Base-by-base conservation (phyloP, 177 flowering plant genomes). In the Vitis hybrid region DNA sequence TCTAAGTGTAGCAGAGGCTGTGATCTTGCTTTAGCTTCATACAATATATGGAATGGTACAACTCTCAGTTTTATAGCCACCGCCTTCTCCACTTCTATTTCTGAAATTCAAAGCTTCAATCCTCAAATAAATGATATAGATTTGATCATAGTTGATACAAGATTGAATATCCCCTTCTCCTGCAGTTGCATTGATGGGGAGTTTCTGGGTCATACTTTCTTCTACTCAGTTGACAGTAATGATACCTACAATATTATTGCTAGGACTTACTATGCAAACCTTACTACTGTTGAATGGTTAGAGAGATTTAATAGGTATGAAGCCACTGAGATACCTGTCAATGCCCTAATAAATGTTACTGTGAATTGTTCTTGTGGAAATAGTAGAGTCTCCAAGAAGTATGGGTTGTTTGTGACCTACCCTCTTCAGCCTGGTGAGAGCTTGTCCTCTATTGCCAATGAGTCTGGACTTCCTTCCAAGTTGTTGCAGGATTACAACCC, bases 291-390 rank as follows among this genome's bases (percentile, higher is more conserved):
- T 0, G 21, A 4, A 15, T 72, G 61, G 84, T 22, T 89, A 80
- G 66, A 62, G 78, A 67, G 10, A 3, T 74, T 66, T 55, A 93
- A 91, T 59, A 70, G 63, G 21, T 87, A 80, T 51, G 26, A 50
- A 14, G 60, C 76, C 3, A 60, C 0, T 15, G 68, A 26, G 7
- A 82, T 93, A 22, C 94, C 90, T 2, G 85, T 74, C 29, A 65
- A 56, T 1, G 73, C 29, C 16, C 69, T 56, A 10, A 1, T 93
- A 19, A 88, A 81, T 62, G 94, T 93, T 66, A 74, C 81, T 10
- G 92, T 93, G 65, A 91, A 83, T 67, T 93, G 98, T 48, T 89
- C 88, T 8, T 93, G 98, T 64, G 98, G 97, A 65, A 67, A 83
- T 75, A 14, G 62, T 4, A 12, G 52, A 5, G 79, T 89, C 50